Evolutionary conservation across 2,329 filamentous ascomycete genomes (phyloP), one percentile per base, ranked within the genome.

Genomic region (Claviceps pusilla): DNA sequence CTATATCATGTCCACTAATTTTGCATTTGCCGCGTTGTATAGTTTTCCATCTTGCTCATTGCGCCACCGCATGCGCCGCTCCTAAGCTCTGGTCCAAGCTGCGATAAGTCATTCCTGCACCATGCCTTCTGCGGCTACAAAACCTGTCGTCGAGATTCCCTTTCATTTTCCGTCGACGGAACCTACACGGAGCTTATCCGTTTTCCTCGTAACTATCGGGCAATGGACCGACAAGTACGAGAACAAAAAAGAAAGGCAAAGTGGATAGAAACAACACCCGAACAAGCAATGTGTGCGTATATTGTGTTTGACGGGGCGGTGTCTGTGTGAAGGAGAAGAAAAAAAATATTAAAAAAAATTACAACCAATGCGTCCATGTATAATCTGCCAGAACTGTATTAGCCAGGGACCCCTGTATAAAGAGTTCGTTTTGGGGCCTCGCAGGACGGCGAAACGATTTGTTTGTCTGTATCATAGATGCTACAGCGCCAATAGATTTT

Each of bases 21-120:
- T 41, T 31, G 45, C 9, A 37, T 31, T 6, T 12, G 24, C 29
- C 96, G 91, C 96, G 79, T 48, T 19, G 7, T 19, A 31, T 39
- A 50, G 48, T 50, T 16, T 98, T 98, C 86, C 91, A 98, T 75
- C 87, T 98, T 65, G 84, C 87, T 65, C 93, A 97, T 80, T 98
- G 93, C 77, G 89, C 91, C 60, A 87, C 82, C 66, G 77, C 85
- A 69, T 98, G 93, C 71, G 91, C 93, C 59, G 93, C 93, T 54
- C 90, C 91, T 66, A 96, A 95, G 84, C 86, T 98, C 66, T 98
- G 89, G 82, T 80, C 84, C 61, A 76, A 83, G 73, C 86, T 97
- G 71, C 94, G 91, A 81, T 97, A 95, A 80, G 75, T 57, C 43
- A 24, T 16, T 31, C 29, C 46, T 47, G 24, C 51, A 24, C 39